A percentile compares a stretch with the other conserved stretches of the same genome.
Evolutionary conservation across 768 basidiomycete species (phyloP).

Genomic region (Pholiota conissans): DNA sequence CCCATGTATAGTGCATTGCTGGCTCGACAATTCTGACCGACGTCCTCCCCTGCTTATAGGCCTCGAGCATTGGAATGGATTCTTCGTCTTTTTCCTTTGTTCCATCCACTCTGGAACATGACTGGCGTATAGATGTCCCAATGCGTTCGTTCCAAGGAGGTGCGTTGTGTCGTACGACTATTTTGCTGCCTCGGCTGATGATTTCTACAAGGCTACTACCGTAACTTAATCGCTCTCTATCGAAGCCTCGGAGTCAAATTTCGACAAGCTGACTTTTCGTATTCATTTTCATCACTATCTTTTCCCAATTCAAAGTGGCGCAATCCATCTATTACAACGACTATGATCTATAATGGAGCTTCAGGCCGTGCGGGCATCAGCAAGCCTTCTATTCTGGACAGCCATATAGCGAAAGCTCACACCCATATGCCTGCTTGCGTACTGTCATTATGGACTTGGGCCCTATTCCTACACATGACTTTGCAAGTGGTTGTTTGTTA

Average conservation of each 20-base stretch:
- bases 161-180: conserved; percentile 25
- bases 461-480: conserved; percentile 42
- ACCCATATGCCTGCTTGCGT: conserved; percentile 4
- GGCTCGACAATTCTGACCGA: background rate
- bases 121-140: conserved; percentile 71
- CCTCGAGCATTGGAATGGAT: conserved; percentile 65
- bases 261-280: conserved; percentile 58
- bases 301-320: conserved; percentile 16
- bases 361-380: conserved; percentile 54
- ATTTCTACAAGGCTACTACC: conserved; percentile 57
- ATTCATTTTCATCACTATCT: conserved; percentile 64
- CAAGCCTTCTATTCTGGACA: conserved; percentile 40
- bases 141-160: conserved; percentile 85
- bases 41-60: conserved; percentile 32
- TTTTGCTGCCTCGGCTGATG: background rate
- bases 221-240: conserved; percentile 68
- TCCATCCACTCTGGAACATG: conserved; percentile 31
- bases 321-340: conserved; percentile 38
- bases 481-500: conserved; percentile 46
- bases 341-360: conserved; percentile 65
- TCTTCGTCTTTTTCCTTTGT: conserved; percentile 54
- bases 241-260: conserved; percentile 59
- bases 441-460: conserved; percentile 27
- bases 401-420: conserved; percentile 3
- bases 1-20: background rate